Conservation (phyloP, 108 stramenopile species). For the Aurantiochytrium sp. region DNA sequence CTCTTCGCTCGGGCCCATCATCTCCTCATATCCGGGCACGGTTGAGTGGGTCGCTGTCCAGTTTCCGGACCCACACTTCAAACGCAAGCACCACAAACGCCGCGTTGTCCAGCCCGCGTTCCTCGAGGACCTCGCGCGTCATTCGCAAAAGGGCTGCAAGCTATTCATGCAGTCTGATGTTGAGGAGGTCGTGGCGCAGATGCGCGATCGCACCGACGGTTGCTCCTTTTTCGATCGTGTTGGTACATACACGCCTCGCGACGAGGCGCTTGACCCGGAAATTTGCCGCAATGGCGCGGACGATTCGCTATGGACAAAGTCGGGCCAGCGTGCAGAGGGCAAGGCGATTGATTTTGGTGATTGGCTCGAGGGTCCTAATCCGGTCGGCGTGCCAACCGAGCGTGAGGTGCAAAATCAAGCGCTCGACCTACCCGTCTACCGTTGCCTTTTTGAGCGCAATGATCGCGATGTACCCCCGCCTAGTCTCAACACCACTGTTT, state of each 20-base stretch:
- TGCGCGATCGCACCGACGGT: background rate
- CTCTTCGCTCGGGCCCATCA: background rate
- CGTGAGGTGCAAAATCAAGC: background rate
- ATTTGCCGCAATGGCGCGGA: background rate
- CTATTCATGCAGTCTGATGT: background rate
- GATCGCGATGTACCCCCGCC: background rate
- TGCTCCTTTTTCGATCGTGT: background rate
- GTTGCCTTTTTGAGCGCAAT: background rate
- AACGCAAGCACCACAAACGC: constrained; percentile 16
- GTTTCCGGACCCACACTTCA: constrained; percentile 30
- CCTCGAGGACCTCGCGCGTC: background rate
- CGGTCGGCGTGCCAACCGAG: background rate
- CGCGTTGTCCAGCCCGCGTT: constrained; percentile 5
- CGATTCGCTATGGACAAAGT: background rate
- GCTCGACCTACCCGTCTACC: background rate
- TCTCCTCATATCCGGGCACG: background rate
- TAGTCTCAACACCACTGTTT: background rate
- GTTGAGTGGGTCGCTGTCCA: background rate
- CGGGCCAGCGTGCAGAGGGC: background rate
- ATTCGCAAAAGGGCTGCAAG: background rate
- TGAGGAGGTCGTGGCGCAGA: constrained; percentile 14
- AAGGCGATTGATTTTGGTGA: background rate
- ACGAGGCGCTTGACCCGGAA: background rate
- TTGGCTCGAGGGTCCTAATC: background rate
- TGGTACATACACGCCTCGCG: background rate